Evolutionary conservation across 139 green algal genomes (phyloP).

Genomic region (Chlorella ohadii): DNA sequence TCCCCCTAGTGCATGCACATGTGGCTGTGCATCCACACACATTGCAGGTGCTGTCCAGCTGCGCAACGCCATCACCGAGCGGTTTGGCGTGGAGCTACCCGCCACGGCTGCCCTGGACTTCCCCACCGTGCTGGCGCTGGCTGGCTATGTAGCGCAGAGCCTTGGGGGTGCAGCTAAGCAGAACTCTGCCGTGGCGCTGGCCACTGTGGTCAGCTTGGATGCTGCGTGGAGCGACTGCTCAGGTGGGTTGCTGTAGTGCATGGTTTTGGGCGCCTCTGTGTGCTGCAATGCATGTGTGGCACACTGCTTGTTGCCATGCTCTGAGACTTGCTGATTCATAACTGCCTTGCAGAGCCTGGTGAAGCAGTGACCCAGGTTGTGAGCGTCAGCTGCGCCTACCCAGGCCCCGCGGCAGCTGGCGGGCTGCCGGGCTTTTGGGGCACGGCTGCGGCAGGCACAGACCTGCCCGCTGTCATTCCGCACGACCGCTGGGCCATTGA

Average conservation of each 20-base stretch:
- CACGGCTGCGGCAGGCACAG: neutral
- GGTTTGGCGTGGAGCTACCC: conserved; percentile 51
- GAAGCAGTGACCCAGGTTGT: neutral
- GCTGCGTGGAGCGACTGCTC: no score
- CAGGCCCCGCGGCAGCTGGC: neutral
- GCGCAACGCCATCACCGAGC: conserved; percentile 28
- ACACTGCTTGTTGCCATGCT: no score
- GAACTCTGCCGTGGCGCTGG: no score
- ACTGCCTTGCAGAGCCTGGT: neutral
- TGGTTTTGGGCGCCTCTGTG: no score
- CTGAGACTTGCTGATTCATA: no score
- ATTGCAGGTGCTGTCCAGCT: conserved; percentile 28
- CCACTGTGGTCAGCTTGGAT: no score
- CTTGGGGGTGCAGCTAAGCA: no score
- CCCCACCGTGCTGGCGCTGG: conserved; percentile 46
- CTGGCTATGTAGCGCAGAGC: conserved; percentile 25
- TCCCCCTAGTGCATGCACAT: no score
- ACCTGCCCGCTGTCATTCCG: conserved; percentile 10
- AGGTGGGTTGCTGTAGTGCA: no score
- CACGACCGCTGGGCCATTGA: conserved; percentile 38
- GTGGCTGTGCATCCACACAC: neutral
- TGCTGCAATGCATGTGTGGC: no score
- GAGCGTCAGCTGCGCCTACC: conserved; percentile 19
- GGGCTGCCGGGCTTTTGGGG: neutral
- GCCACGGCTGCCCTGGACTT: conserved; percentile 58